Conservation (phyloP, 2,329 filamentous ascomycete genomes). For the Aureobasidium subglaciale region DNA sequence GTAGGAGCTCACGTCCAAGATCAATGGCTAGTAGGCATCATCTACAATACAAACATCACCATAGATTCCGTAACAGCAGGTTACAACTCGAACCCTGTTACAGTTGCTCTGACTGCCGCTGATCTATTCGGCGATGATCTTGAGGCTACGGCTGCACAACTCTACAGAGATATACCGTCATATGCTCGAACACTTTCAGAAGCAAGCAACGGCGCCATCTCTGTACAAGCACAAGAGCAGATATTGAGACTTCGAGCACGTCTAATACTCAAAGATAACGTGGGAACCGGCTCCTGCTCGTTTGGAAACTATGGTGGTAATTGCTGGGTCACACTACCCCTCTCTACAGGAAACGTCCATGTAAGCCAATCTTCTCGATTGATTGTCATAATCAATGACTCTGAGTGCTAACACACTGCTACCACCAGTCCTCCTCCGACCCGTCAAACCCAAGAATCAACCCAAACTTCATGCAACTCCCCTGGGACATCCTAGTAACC, state of each 20-base stretch:
- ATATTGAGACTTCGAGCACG: conserved; percentile 42
- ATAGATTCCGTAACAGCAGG: neutral
- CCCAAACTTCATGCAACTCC: conserved; percentile 34
- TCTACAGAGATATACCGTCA: conserved; percentile 24
- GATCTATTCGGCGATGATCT: conserved; percentile 29
- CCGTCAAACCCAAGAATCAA: conserved; percentile 31
- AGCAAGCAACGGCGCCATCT: conserved; percentile 21
- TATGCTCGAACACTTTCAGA: conserved; percentile 23
- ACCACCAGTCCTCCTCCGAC: conserved; percentile 21
- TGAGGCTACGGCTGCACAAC: conserved; percentile 16
- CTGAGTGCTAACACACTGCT: neutral
- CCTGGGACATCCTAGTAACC: conserved; percentile 29
- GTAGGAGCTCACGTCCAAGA: conserved; percentile 33
- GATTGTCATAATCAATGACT: neutral
- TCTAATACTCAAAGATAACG: conserved; percentile 38
- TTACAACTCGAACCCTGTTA: neutral
- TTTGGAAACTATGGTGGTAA: conserved; percentile 30
- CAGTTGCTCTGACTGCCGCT: conserved; percentile 26
- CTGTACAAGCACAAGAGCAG: conserved; percentile 27
- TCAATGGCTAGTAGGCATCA: conserved; percentile 18
- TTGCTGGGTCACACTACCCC: conserved; percentile 29
- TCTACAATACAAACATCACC: conserved; percentile 18
- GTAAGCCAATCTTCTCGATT: neutral
- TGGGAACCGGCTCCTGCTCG: conserved; percentile 42
- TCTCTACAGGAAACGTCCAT: conserved; percentile 29